A percentile compares a stretch with the other conserved stretches of the same genome.
phyloP scores from a whole-genome alignment of 1,284 basidiomycete species.

The Exsudoporus floridanus region DNA sequence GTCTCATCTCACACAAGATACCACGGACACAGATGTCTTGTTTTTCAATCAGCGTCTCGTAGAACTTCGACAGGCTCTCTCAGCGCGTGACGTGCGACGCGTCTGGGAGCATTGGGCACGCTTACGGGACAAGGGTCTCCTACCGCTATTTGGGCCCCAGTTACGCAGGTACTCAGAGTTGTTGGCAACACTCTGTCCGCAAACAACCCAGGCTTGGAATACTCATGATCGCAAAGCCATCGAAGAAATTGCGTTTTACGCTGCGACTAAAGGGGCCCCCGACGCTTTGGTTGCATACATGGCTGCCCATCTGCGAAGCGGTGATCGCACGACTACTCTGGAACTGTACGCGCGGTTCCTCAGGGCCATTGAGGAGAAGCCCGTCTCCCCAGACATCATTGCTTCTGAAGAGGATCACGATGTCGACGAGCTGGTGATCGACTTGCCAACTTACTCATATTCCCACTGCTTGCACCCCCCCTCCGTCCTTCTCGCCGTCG shows the following conservation, averaged over 20 bases:
- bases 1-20: constrained; percentile 13
- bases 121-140: constrained; percentile 44
- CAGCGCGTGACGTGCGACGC: constrained; percentile 33
- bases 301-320: constrained; percentile 43
- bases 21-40: constrained; percentile 35
- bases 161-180: constrained; percentile 41
- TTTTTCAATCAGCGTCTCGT: constrained; percentile 39
- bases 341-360: constrained; percentile 48
- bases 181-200: constrained; percentile 35
- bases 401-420: constrained; percentile 24
- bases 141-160: constrained; percentile 46
- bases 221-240: constrained; percentile 33
- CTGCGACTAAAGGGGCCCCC: constrained; percentile 42
- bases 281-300: constrained; percentile 53
- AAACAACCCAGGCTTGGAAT: constrained; percentile 23
- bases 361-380: constrained; percentile 26
- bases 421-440: constrained; percentile 19
- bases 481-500: constrained; percentile 48
- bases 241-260: constrained; percentile 50
- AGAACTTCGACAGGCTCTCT: constrained; percentile 39
- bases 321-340: constrained; percentile 45
- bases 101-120: constrained; percentile 44
- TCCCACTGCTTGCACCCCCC: constrained; percentile 27
- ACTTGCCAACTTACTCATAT: constrained; percentile 18
- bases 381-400: constrained; percentile 13